Conservation (phyloP, 2,329 filamentous ascomycete genomes). For the Aspergillus novofumigatus region DNA sequence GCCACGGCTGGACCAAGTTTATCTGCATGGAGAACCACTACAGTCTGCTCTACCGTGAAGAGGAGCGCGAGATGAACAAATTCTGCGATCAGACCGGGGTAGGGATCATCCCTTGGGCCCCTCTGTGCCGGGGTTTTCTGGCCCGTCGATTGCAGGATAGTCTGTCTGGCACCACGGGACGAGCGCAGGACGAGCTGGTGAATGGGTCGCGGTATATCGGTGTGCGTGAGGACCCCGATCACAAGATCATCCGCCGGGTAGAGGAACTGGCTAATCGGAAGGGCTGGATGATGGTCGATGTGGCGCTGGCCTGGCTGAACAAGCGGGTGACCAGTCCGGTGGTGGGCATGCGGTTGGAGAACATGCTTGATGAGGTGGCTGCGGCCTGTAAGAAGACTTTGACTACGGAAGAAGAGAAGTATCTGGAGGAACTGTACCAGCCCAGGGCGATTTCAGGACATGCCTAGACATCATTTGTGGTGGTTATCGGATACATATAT, state of each 20-base stretch:
- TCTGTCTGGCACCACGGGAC: too few relatives aligned
- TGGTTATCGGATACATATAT: too few relatives aligned
- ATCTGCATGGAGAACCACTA: slow-evolving; percentile 49
- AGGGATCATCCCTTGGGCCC: slow-evolving; percentile 11
- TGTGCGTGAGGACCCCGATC: neutral
- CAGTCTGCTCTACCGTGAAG: slow-evolving; percentile 19
- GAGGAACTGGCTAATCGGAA: slow-evolving; percentile 45
- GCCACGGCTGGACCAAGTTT: slow-evolving; percentile 56
- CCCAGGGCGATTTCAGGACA: slow-evolving; percentile 20
- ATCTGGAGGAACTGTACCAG: slow-evolving; percentile 47
- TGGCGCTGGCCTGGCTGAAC: slow-evolving; percentile 41
- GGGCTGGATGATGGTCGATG: slow-evolving; percentile 34
- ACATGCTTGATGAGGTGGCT: slow-evolving; percentile 47
- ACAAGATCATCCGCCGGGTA: slow-evolving; percentile 41
- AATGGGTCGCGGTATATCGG: too few relatives aligned
- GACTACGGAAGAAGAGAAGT: slow-evolving; percentile 45
- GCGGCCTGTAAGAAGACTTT: slow-evolving; percentile 42
- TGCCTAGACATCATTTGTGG: neutral
- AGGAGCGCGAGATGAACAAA: slow-evolving; percentile 21
- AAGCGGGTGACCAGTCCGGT: slow-evolving; percentile 46
- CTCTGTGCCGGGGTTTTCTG: neutral
- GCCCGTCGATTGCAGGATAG: neutral
- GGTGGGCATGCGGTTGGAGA: slow-evolving; percentile 47
- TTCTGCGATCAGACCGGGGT: slow-evolving; percentile 19
- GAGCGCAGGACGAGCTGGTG: too few relatives aligned